These are phyloP conservation scores for Dicorynia guianensis DNA, from an alignment of 306 rosid species.

Conservation along the genomic window DNA sequence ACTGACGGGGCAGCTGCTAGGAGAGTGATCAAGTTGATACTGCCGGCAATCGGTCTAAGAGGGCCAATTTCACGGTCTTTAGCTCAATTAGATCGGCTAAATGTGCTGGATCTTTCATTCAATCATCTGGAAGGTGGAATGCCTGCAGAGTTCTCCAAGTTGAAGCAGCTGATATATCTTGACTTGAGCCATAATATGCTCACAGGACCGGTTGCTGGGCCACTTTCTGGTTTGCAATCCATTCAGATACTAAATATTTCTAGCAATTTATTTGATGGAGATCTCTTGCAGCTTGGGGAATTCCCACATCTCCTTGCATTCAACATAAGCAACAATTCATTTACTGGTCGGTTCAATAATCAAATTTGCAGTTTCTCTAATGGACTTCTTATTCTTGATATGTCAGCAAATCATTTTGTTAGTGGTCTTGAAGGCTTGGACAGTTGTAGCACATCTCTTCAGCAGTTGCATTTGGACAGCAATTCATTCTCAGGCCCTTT, in stretches of 20 bases:
- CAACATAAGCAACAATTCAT: constrained; percentile 76
- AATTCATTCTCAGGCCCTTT: constrained; percentile 65
- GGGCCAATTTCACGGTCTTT: constrained; percentile 66
- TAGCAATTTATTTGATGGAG: constrained; percentile 62
- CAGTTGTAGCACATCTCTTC: constrained; percentile 62
- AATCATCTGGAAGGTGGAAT: constrained; percentile 65
- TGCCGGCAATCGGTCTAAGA: constrained; percentile 63
- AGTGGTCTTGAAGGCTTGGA: constrained; percentile 69
- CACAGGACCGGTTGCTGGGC: constrained; percentile 54
- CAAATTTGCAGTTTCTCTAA: constrained; percentile 63
- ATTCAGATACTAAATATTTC: constrained; percentile 67
- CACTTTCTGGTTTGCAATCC: constrained; percentile 63
- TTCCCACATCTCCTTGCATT: constrained; percentile 62
- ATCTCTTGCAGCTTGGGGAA: constrained; percentile 46
- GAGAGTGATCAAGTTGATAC: constrained; percentile 67
- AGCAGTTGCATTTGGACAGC: constrained; percentile 56
- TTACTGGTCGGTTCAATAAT: constrained; percentile 61
- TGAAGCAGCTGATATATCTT: constrained; percentile 63
- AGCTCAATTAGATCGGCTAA: constrained; percentile 60
- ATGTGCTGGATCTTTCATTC: constrained; percentile 65
- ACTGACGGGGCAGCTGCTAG: constrained; percentile 41
- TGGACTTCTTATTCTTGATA: constrained; percentile 63
- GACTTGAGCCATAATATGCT: constrained; percentile 77
- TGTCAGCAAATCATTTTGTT: constrained; percentile 56
- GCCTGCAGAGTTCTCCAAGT: constrained; percentile 62